phyloP scores from a whole-genome alignment of 352 stramenopile species.

The Blastocystis sp. region DNA sequence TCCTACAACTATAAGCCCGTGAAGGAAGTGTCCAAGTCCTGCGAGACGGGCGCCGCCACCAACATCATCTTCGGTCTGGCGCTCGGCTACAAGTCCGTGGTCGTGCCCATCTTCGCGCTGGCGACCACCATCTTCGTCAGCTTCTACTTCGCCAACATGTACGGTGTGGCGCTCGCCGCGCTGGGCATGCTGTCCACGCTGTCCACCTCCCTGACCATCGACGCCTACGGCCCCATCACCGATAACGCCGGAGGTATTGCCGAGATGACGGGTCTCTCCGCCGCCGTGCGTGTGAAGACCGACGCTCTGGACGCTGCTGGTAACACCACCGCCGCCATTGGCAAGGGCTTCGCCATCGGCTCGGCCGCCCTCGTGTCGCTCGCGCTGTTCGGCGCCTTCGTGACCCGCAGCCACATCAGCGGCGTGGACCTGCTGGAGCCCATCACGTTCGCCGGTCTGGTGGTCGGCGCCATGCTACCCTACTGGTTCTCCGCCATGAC shows the following conservation, averaged over 20 bases:
- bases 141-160: slow-evolving; percentile 93
- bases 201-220: slow-evolving; percentile 94
- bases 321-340: slow-evolving; percentile 98
- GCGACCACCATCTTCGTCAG: slow-evolving; percentile 93
- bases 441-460: slow-evolving; percentile 94
- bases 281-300: slow-evolving; percentile 94
- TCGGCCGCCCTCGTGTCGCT: slow-evolving; percentile 96
- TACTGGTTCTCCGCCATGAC: slow-evolving; percentile 99
- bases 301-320: slow-evolving; percentile 96
- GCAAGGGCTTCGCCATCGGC: slow-evolving; percentile 98
- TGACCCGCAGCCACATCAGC: slow-evolving; percentile 89
- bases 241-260: slow-evolving; percentile 98
- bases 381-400: slow-evolving; percentile 94
- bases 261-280: slow-evolving; percentile 94
- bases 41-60: slow-evolving; percentile 94
- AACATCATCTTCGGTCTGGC: slow-evolving; percentile 99
- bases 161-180: slow-evolving; percentile 89
- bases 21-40: slow-evolving; percentile 89
- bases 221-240: slow-evolving; percentile 97
- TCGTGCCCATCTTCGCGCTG: slow-evolving; percentile 96
- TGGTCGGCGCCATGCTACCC: slow-evolving; percentile 98
- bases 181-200: slow-evolving; percentile 98
- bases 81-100: slow-evolving; percentile 97
- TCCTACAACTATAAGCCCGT: slow-evolving; percentile 92
- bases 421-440: slow-evolving; percentile 79